Conservation (phyloP, 331 rosid genomes). For the Quercus phellos region DNA sequence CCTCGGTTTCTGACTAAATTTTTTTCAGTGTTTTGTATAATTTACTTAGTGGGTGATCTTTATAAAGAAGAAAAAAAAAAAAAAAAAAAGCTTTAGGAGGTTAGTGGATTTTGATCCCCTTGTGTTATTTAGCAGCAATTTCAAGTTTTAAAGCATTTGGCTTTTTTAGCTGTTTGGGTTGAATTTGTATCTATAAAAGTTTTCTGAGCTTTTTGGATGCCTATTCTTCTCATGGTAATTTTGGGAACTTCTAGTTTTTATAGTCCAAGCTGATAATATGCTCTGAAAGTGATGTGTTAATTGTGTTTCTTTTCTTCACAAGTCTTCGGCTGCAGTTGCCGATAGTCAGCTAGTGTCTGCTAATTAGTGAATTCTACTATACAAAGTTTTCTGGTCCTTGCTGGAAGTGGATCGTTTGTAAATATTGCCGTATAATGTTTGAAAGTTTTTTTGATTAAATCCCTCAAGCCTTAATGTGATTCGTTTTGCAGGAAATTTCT, state of each 20-base stretch:
- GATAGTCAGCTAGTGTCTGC: not conserved
- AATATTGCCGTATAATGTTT: not conserved
- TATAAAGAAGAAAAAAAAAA: not conserved
- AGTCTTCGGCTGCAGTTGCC: not conserved
- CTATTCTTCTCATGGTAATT: not conserved
- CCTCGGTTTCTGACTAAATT: slow-evolving; percentile 11
- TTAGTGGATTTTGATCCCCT: not conserved
- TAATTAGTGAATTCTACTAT: not conserved
- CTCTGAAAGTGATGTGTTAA: not conserved
- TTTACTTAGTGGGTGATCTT: slow-evolving; percentile 2
- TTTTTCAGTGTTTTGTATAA: not conserved
- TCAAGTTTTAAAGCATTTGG: not conserved
- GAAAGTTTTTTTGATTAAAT: slow-evolving; percentile 1
- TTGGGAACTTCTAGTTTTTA: not conserved
- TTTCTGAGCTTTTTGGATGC: no score
- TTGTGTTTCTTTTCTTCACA: not conserved
- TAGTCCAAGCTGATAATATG: not conserved
- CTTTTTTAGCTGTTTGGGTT: not conserved
- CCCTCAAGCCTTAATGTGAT: slow-evolving; percentile 9
- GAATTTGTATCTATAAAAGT: not conserved
- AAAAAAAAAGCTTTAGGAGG: not conserved
- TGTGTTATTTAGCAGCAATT: not conserved
- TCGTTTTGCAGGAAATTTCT: slow-evolving; percentile 66
- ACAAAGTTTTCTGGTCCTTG: not conserved
- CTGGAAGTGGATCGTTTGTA: not conserved